Conservation (phyloP, 1,139 yeast genomes). For the Zygoascus hellenicus region DNA sequence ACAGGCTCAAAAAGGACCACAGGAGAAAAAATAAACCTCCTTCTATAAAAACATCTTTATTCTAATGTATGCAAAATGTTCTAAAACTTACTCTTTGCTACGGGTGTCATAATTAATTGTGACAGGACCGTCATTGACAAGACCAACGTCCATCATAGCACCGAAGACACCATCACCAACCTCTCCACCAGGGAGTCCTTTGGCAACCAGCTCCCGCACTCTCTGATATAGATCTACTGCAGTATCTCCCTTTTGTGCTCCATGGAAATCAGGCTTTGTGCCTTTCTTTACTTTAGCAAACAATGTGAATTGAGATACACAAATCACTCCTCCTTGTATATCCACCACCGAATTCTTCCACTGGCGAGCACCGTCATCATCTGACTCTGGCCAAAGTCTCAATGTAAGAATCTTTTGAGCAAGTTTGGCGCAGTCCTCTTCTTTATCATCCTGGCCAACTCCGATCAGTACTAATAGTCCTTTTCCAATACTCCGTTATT, state of each 20-base stretch:
- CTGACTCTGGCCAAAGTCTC: constrained; percentile 58
- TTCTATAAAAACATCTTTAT: neutral
- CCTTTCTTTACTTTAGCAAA: constrained; percentile 83
- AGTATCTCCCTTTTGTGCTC: constrained; percentile 71
- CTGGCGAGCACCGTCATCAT: constrained; percentile 46
- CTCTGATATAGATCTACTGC: constrained; percentile 64
- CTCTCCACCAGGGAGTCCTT: constrained; percentile 45
- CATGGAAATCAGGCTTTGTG: constrained; percentile 88
- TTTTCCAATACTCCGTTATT: constrained; percentile 46
- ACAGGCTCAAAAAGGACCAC: constrained; percentile 11
- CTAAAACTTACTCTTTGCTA: constrained; percentile 24
- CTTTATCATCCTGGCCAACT: constrained; percentile 67
- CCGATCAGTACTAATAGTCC: constrained; percentile 86
- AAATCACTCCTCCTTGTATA: constrained; percentile 46
- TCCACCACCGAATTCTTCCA: constrained; percentile 57
- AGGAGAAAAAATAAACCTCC: neutral
- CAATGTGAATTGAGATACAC: constrained; percentile 83
- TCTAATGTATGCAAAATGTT: neutral
- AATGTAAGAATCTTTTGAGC: constrained; percentile 62
- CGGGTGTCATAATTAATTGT: constrained; percentile 67
- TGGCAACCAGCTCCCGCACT: constrained; percentile 46
- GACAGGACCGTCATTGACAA: constrained; percentile 83
- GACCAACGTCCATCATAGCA: constrained; percentile 91
- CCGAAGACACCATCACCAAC: constrained; percentile 90
- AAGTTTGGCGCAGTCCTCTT: constrained; percentile 61